A percentile compares a stretch with the other conserved stretches of the same genome.
Conservation (phyloP, 306 rosid genomes). For the Coriaria nepalensis region DNA sequence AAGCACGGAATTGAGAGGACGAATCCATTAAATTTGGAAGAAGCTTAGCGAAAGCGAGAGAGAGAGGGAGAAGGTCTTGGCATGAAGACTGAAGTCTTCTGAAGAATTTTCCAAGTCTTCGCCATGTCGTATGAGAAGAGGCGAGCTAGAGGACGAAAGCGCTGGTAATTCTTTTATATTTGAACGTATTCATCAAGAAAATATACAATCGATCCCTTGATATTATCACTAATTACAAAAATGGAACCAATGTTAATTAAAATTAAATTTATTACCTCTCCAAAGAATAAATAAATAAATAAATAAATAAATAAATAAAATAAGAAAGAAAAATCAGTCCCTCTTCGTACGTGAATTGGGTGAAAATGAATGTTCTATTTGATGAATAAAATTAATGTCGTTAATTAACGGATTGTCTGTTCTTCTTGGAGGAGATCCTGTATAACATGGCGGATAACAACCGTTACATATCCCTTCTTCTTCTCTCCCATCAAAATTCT, state of each 20-base stretch:
- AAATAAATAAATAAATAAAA: too few species aligned
- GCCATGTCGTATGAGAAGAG: too few species aligned
- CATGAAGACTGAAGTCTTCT: slow-evolving; percentile 1
- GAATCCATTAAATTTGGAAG: not conserved
- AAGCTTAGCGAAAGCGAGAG: slow-evolving; percentile 16
- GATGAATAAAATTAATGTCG: slow-evolving; percentile 62
- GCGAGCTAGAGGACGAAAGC: too few species aligned
- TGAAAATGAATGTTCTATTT: slow-evolving; percentile 45
- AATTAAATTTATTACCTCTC: too few species aligned
- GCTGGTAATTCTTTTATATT: too few species aligned
- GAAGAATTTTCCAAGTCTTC: too few species aligned
- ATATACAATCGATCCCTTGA: too few species aligned
- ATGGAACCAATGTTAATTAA: too few species aligned
- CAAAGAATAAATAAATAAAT: too few species aligned
- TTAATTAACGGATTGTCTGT: slow-evolving; percentile 65
- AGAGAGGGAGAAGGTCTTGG: slow-evolving; percentile 16
- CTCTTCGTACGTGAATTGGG: slow-evolving; percentile 41
- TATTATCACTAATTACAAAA: too few species aligned
- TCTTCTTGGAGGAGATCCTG: slow-evolving; percentile 72
- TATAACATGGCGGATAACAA: slow-evolving; percentile 44
- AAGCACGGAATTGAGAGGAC: slow-evolving; percentile 8
- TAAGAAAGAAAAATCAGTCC: too few species aligned
- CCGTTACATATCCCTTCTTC: slow-evolving; percentile 24
- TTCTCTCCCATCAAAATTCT: slow-evolving; percentile 39
- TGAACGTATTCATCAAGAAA: too few species aligned